A percentile compares a stretch with the other conserved stretches of the same genome.
These are phyloP conservation scores for Galeopsis tetrahit DNA, from an alignment of 257 asterid genomes.

Conservation along the genomic window DNA sequence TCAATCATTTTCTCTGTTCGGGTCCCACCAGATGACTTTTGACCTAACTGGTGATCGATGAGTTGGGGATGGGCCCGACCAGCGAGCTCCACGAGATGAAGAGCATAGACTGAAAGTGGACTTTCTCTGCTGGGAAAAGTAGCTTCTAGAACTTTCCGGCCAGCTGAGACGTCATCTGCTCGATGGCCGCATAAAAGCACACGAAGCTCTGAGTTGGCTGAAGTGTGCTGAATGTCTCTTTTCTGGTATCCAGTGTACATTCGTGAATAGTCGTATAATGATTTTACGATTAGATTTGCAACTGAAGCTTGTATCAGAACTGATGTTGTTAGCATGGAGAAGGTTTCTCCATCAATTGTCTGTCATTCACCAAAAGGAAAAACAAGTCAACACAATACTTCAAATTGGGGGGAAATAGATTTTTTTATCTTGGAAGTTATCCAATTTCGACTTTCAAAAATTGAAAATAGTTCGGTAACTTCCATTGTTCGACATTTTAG, in stretches of 20 bases:
- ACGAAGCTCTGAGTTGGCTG: slow-evolving; percentile 59
- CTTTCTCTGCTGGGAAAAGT: slow-evolving; percentile 61
- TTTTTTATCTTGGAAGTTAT: too few relatives aligned
- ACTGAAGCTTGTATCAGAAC: slow-evolving; percentile 52
- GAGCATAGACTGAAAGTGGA: slow-evolving; percentile 57
- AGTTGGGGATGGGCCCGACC: slow-evolving; percentile 71
- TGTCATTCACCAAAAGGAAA: slow-evolving; percentile 31
- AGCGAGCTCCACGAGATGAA: slow-evolving; percentile 71
- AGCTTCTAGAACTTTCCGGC: slow-evolving; percentile 49
- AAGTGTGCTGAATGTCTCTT: slow-evolving; percentile 62
- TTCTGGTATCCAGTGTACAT: slow-evolving; percentile 72
- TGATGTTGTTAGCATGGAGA: slow-evolving; percentile 55
- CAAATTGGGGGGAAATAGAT: too few relatives aligned
- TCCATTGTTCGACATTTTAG: too few relatives aligned
- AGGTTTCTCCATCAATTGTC: slow-evolving; percentile 79
- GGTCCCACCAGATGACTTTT: slow-evolving; percentile 53
- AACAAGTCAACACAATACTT: not conserved
- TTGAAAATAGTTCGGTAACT: too few relatives aligned
- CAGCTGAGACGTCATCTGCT: slow-evolving; percentile 58
- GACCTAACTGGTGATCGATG: slow-evolving; percentile 75
- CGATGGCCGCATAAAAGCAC: slow-evolving; percentile 61
- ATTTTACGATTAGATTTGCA: slow-evolving; percentile 46
- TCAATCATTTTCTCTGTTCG: slow-evolving; percentile 70
- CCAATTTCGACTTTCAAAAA: too few relatives aligned
- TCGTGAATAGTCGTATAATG: slow-evolving; percentile 53